phyloP scores from a whole-genome alignment of 331 rosid genomes.

The Telfairia occidentalis region DNA sequence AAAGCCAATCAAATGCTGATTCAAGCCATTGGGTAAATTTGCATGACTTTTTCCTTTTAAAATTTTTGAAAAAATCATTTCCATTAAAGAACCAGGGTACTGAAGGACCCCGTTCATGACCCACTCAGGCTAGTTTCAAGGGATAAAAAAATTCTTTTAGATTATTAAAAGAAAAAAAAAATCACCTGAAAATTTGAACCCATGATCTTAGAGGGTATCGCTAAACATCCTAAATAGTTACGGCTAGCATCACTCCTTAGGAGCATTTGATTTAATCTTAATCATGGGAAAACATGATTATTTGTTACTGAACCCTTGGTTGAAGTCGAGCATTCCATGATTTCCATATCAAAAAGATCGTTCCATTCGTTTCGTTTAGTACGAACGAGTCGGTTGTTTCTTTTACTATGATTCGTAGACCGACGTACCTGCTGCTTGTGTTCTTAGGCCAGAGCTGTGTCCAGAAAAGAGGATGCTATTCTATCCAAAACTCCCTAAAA shows the following conservation, averaged over 20 bases:
- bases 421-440: not conserved
- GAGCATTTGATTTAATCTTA: too few relatives aligned
- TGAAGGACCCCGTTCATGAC: not conserved
- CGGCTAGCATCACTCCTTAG: not conserved
- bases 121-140: not conserved
- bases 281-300: not conserved
- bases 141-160: not conserved
- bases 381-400: too few relatives aligned
- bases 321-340: not conserved
- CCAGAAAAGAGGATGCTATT: slow-evolving; percentile 86
- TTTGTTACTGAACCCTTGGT: not conserved
- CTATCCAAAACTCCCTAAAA: slow-evolving; percentile 70
- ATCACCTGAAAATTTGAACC: not conserved
- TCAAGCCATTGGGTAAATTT: not conserved
- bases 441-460: slow-evolving; percentile 59
- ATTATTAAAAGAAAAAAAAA: too few relatives aligned
- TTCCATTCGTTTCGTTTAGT: not conserved
- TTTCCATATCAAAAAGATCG: not conserved
- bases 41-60: not conserved
- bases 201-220: not conserved
- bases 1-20: not conserved
- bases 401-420: not conserved
- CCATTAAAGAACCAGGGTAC: not conserved
- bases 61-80: not conserved
- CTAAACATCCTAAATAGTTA: not conserved